Base-by-base conservation (phyloP, 306 rosid species). In the Prunus mira region DNA sequence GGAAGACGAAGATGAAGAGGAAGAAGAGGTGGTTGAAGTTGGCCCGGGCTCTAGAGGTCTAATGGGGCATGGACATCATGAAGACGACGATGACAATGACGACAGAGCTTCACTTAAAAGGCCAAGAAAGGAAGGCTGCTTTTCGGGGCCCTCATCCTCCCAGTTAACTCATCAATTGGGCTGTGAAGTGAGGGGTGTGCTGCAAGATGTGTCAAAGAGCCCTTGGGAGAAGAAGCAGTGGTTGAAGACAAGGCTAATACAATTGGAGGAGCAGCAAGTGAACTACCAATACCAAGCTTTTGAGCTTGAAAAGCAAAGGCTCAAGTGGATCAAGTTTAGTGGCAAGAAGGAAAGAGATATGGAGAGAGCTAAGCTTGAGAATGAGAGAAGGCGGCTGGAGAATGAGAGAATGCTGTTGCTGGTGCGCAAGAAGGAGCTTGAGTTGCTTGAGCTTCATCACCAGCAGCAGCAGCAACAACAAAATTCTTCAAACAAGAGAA, bases 271-370 rank as follows among this genome's bases (percentile, higher is more conserved):
- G 79, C 86, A 89, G 73, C 85, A 86, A 79, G 60, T 92, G 66
- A 81, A 69, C 15, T 88, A 76, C 50, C 84, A 80, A 22, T 67
- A 32, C 15, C 83, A 85, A 63, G 88, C 85, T 1, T 95, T 83
- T 22, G 92, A 95, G 89, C 76, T 95, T 5, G 97, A 95, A 68
- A 95, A 92, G 71, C 96, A 92, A 45, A 66, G 96, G 84, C 60
- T 92, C 61, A 95, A 90, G 78, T 95, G 99, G 99, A 73, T 74
- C 15, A 92, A 87, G 89, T 95, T 79, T 61, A 88, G 97, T 74
- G 84, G 89, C 84, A 95, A 88, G 80, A 95, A 95, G 84, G 96
- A 89, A 80, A 89, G 99, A 83, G 97, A 92, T 0, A 95, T 95
- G 97, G 93, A 92, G 69, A 95, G 80, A 74, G 90, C 89, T 3